These are phyloP conservation scores for Rhizophora mangle DNA, from an alignment of 345 rosid genomes.

Conservation along the genomic window DNA sequence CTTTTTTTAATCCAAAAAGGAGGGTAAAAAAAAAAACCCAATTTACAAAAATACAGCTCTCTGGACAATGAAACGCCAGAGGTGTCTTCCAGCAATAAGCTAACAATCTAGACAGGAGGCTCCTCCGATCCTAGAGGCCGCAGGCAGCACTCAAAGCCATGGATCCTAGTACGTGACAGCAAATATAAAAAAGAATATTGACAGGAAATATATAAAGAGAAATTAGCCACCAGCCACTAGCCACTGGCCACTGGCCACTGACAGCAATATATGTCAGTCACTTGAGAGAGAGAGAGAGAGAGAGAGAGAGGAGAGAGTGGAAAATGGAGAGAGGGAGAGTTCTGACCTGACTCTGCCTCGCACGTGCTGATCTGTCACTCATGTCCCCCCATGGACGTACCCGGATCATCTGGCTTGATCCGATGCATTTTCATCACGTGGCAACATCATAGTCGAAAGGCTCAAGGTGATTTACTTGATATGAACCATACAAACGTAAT, in stretches of 20 bases:
- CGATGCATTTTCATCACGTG: not conserved
- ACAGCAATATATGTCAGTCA: not conserved
- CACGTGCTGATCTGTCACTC: slow-evolving; percentile 18
- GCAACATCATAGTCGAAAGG: not conserved
- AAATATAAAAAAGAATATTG: not conserved
- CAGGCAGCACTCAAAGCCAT: too few relatives aligned
- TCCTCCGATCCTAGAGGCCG: too few relatives aligned
- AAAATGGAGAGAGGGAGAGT: too few relatives aligned
- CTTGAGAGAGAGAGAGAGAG: slow-evolving; percentile 4
- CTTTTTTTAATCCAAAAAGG: too few relatives aligned
- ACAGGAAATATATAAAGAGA: not conserved
- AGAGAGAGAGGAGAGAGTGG: not conserved
- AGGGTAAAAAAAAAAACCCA: too few relatives aligned
- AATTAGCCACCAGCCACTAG: not conserved
- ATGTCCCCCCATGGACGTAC: not conserved
- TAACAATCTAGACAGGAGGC: too few relatives aligned
- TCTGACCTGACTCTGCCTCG: not conserved
- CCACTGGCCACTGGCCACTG: not conserved
- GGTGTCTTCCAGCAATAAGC: too few relatives aligned
- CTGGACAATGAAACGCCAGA: too few relatives aligned
- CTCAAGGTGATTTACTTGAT: slow-evolving; percentile 12
- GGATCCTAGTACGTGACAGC: too few relatives aligned
- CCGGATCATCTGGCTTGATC: not conserved
- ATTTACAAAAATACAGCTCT: too few relatives aligned
- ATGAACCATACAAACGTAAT: slow-evolving; percentile 9